Evolutionary conservation across 139 green algal genomes (phyloP).

Genomic region (Chlorella sp.): DNA sequence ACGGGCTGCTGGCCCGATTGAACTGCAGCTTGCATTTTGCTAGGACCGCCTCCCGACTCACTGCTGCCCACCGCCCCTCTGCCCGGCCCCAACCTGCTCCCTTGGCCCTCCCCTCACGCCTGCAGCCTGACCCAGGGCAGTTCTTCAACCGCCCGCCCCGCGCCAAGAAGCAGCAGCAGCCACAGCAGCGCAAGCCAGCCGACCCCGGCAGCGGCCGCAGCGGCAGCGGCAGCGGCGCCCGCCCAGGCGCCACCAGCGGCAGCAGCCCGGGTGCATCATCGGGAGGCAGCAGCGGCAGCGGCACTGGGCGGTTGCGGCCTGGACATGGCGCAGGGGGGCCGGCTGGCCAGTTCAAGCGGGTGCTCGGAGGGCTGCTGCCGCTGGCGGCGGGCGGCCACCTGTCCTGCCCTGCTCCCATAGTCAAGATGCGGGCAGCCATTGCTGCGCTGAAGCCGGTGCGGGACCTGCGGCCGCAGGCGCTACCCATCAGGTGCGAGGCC

Average conservation of each 20-base stretch:
- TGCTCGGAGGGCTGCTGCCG: conserved; percentile 61
- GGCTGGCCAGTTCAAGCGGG: conserved; percentile 13
- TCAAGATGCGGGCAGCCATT: conserved; percentile 77
- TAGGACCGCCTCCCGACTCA: background rate
- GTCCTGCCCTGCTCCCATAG: conserved; percentile 77
- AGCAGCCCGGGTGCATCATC: background rate
- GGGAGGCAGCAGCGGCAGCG: background rate
- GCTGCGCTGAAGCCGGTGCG: conserved; percentile 70
- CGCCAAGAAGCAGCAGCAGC: conserved; percentile 14
- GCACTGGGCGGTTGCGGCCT: conserved; percentile 12
- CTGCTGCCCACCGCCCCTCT: no score
- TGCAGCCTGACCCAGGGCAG: conserved; percentile 35
- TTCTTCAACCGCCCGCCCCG: conserved; percentile 22
- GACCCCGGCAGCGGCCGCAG: background rate
- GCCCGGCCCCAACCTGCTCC: no score
- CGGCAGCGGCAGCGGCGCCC: background rate
- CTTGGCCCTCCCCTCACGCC: background rate
- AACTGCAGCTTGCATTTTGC: background rate
- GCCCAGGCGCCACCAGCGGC: background rate
- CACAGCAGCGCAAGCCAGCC: conserved; percentile 25
- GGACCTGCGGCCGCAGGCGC: conserved; percentile 73
- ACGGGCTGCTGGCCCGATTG: no score
- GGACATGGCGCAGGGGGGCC: background rate
- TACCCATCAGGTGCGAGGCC: background rate
- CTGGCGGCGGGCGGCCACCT: conserved; percentile 60